Base-by-base conservation (phyloP, 2,329 filamentous ascomycete genomes). In the Emmonsiellopsis sp. region DNA sequence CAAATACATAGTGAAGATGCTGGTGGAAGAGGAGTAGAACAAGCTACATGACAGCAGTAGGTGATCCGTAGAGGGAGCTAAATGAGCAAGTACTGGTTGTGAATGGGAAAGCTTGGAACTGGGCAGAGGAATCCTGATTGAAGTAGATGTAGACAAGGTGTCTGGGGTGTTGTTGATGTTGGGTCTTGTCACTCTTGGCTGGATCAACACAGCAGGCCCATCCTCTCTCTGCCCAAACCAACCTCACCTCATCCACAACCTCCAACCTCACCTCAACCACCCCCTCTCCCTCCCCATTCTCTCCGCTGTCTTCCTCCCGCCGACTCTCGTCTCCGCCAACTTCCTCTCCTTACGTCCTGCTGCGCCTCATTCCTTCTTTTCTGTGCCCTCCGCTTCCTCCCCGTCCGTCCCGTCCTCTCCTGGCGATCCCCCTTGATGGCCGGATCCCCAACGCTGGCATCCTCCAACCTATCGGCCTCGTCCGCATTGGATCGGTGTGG, bases 351-450 rank as follows among this genome's bases (percentile, higher is more conserved):
- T 26, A 26, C 20, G 3, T 5, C 20, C 5, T 26, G 20, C 20
- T 26, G 20, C 20, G 20, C 20, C 5, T 5, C 20, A 26, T 26
- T 26, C 20, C 20, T 34, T 47, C 11, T 43, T 20, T 30, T 34
- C 31, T 15, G 30, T 51, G 20, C 5, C 8, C 49, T 48, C 3
- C 35, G 9, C 9, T 9, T 38, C 35, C 20, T 26, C 20, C 20
- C 20, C 20, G 20, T 38, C 35, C 35, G 35, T 26, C 44, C 10
- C 13, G 10, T 47, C 30, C 7, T 11, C 31, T 38, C 31, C 32
- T 15, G 31, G n/a, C n/a, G 13, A 15, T n/a, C 15, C 10, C 50
- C 16, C 31, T 52, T 52, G 50, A 52, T 52, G 50, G 50, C 50
- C 20, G 38, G 34, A 31, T 38, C 15, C 15, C 31, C 42, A 38